phyloP scores from a whole-genome alignment of 164 flowering plant genomes.

The Kingdonia uniflora region DNA sequence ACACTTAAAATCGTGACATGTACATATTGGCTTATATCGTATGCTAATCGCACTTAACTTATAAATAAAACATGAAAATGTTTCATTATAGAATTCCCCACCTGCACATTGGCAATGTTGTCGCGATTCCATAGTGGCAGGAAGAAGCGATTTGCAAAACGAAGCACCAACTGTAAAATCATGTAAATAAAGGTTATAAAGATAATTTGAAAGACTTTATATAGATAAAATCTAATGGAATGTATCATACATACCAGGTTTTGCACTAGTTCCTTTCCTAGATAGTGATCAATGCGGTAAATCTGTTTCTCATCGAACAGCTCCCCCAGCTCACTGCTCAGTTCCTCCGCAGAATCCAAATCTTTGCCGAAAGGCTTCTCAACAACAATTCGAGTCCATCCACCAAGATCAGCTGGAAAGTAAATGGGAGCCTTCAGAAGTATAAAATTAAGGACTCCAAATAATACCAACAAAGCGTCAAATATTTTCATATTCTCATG shows the following conservation, averaged over 20 bases:
- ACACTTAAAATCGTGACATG: too few relatives aligned
- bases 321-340: conserved; percentile 85
- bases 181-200: conserved; percentile 2
- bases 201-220: background rate
- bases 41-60: too few relatives aligned
- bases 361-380: conserved; percentile 99
- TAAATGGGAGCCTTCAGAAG: background rate
- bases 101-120: conserved; percentile 67
- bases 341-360: conserved; percentile 71
- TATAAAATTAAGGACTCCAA: too few relatives aligned
- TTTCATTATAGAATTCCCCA: conserved; percentile 13
- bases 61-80: too few relatives aligned
- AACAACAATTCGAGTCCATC: conserved; percentile 96
- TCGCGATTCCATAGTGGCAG: conserved; percentile 78
- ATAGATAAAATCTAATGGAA: too few relatives aligned
- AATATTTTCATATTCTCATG: too few relatives aligned
- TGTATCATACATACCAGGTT: conserved; percentile 61
- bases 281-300: conserved; percentile 96
- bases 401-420: conserved; percentile 85
- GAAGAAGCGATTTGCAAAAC: conserved; percentile 74
- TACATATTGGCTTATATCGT: too few relatives aligned
- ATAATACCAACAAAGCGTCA: too few relatives aligned
- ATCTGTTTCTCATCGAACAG: conserved; percentile 85
- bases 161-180: conserved; percentile 62
- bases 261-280: conserved; percentile 98